These are phyloP conservation scores for Rhizopogon salebrosus DNA, from an alignment of 768 basidiomycete genomes.

Conservation along the genomic window DNA sequence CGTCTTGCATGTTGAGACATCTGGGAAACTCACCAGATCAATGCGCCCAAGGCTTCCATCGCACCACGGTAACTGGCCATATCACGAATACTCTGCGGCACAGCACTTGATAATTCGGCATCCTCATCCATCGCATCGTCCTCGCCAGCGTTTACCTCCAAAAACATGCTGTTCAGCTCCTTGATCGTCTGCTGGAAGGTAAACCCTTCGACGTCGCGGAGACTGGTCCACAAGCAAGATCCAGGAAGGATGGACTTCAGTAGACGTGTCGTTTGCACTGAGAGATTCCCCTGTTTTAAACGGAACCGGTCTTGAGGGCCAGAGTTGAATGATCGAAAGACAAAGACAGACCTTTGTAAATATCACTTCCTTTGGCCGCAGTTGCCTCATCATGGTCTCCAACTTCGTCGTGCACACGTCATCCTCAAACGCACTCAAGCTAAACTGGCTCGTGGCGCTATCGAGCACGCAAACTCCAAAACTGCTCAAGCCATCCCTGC, in stretches of 20 bases:
- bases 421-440: slow-evolving; percentile 84
- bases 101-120: slow-evolving; percentile 23
- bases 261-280: slow-evolving; percentile 75
- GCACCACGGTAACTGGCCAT: slow-evolving; percentile 64
- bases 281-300: slow-evolving; percentile 68
- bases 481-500: slow-evolving; percentile 36
- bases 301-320: neutral
- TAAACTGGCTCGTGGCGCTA: slow-evolving; percentile 93
- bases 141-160: slow-evolving; percentile 27
- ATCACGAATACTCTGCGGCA: slow-evolving; percentile 71
- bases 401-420: slow-evolving; percentile 89
- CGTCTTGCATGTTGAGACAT: neutral
- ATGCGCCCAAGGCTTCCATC: slow-evolving; percentile 82
- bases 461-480: slow-evolving; percentile 93
- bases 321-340: neutral
- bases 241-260: slow-evolving; percentile 77
- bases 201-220: slow-evolving; percentile 81
- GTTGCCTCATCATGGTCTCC: slow-evolving; percentile 89
- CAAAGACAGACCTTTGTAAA: slow-evolving; percentile 67
- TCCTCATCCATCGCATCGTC: slow-evolving; percentile 46
- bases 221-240: slow-evolving; percentile 83
- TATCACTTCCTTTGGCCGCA: slow-evolving; percentile 87
- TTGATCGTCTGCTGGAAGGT: slow-evolving; percentile 64
- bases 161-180: slow-evolving; percentile 65
- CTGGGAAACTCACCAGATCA: slow-evolving; percentile 68